Percentiles rank a stretch among this genome's conserved stretches.
Conservation (phyloP, 495 filamentous ascomycete genomes). For the Venustampulla echinocandica region DNA sequence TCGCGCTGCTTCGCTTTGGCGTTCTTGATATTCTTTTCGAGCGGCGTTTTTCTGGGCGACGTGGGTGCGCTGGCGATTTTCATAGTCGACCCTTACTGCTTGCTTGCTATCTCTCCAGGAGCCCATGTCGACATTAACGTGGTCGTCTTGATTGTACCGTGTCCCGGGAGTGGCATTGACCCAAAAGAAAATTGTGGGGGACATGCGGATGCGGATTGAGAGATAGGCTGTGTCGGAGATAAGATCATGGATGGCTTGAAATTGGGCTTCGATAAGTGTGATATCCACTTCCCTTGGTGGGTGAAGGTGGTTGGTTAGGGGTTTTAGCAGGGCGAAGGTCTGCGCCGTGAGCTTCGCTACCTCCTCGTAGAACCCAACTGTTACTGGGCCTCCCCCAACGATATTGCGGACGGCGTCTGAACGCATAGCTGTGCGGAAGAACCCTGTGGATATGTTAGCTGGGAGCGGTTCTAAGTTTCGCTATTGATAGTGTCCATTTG, state of each 20-base stretch:
- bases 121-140: slow-evolving; percentile 26
- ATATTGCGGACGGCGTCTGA: slow-evolving; percentile 23
- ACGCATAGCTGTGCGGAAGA: slow-evolving; percentile 31
- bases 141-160: slow-evolving; percentile 28
- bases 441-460: slow-evolving; percentile 25
- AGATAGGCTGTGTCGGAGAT: slow-evolving; percentile 36
- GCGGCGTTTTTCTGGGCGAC: no score
- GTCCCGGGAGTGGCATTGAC: slow-evolving; percentile 30
- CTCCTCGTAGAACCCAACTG: slow-evolving; percentile 31
- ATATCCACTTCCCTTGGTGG: slow-evolving; percentile 3
- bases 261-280: slow-evolving; percentile 21
- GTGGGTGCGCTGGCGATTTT: no score
- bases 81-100: no score
- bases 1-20: background rate
- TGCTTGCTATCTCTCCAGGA: slow-evolving; percentile 29
- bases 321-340: slow-evolving; percentile 32
- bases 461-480: no score
- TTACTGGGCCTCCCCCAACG: slow-evolving; percentile 24
- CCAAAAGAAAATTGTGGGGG: slow-evolving; percentile 37
- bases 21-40: no score
- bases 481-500: background rate
- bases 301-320: slow-evolving; percentile 30
- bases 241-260: slow-evolving; percentile 37
- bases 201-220: slow-evolving; percentile 35
- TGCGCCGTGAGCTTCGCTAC: slow-evolving; percentile 34